Evolutionary conservation across 805 yeast species (phyloP), one percentile per base, ranked within the genome.

Genomic region (Peterozyma toletana): DNA sequence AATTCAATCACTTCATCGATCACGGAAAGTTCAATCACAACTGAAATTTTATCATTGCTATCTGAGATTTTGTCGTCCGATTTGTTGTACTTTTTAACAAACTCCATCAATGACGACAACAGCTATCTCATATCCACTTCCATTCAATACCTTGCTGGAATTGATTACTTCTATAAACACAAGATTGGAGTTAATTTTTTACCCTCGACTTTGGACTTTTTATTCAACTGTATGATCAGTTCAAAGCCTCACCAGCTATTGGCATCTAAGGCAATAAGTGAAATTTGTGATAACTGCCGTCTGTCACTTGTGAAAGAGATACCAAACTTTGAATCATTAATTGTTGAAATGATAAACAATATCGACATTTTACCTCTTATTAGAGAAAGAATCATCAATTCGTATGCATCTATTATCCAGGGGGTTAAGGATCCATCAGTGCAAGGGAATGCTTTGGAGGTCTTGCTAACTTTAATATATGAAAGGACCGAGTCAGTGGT

Each of bases 391-490:
- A 66, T 85, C 58, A 68, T 77, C 34, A 75, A 78, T 48, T 72
- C 90, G 0, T 75, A 78, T 53, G 73, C 83, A 4, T 80, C 81
- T 14, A 77, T 85, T 38, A 67, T 81, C 29, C 83, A 79, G 53
- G 68, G 78, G 18, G 59, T 73, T 27, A 65, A 67, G 27, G 68
- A 75, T 38, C 80, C 85, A 0, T 55, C 51, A 7, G 48, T 55
- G 1, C 80, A 76, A 52, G 74, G 62, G 6, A 50, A 50, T 7
- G 44, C 59, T 33, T 45, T 63, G 13, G 39, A 42, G 3, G 48
- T 49, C 13, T 41, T 62, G 9, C 48, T 62, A 14, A 52, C 49
- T 16, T 30, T 57, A 13, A 42, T 61, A 11, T 51, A 55, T 37
- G 41, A 47, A 39, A 17, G 56, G 49, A 33, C 51, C 57, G 13